Evolutionary conservation across 208 protist species (phyloP), one percentile per base, ranked within the genome.

Genomic region (Acanthamoeba royreba): DNA sequence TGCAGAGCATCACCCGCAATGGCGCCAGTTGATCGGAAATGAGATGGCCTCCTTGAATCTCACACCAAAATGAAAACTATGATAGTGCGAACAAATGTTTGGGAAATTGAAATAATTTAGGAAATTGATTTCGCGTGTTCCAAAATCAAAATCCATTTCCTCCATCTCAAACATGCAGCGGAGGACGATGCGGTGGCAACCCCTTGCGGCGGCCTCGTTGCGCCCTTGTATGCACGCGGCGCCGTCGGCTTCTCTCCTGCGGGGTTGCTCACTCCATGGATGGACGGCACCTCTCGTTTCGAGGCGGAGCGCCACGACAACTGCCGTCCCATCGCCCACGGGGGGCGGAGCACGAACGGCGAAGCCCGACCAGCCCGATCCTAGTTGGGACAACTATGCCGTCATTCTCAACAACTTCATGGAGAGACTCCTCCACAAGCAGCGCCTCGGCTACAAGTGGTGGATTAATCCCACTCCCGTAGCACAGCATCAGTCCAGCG

Each of bases 331-430:
- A 8, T 9, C 22, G n/a, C n/a, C n/a, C n/a, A n/a, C n/a, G n/a
- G n/a, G n/a, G n/a, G n/a, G n/a, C n/a, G n/a, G n/a, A n/a, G n/a
- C n/a, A n/a, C n/a, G n/a, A 13, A 85, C 46, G 25, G 1, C 53
- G 74, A 85, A 85, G 43, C 74, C 74, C 25, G 74, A 85, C 38
- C 74, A 85, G 74, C 74, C 74, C 22, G 13, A 85, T 53, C 74
- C 74, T 0, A 4, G 43, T 5, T 85, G 74, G 38, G 31, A 49
- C 13, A 45, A 85, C 25, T 85, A 85, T 31, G 31, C 17, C 43
- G 28, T 53, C 33, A 53, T 85, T 38, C 19, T 85, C 28, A 85
- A 85, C 74, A 85, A 85, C 35, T 85, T 85, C 38, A 49, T 85
- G 74, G 74, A 85, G 22, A 85, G 53, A 28, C 40, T 85, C n/a